Conservation (phyloP, 805 yeast genomes). For the Starmerella powellii region DNA sequence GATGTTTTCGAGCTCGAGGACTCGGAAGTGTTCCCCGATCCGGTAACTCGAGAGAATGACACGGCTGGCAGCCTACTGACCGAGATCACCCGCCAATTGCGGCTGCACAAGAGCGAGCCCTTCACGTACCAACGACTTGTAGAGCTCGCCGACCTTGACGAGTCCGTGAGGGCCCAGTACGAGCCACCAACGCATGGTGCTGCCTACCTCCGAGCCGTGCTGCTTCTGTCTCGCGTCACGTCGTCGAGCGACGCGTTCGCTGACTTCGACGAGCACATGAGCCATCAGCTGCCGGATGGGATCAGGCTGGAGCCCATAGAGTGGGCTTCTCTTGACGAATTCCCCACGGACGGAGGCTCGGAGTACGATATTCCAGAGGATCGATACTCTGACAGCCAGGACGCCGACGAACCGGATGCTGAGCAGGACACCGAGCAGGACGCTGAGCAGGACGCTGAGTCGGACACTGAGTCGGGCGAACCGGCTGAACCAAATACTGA, state of each 20-base stretch:
- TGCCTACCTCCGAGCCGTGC: constrained; percentile 5
- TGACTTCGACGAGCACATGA: constrained; percentile 22
- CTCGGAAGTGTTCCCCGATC: background rate
- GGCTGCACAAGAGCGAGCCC: constrained; percentile 1
- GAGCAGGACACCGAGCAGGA: background rate
- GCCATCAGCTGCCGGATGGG: constrained; percentile 22
- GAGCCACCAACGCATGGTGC: background rate
- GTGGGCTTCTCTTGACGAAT: constrained; percentile 5
- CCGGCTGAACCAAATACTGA: too few species aligned
- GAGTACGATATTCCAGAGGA: too few species aligned
- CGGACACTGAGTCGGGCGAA: too few species aligned
- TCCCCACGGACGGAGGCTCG: background rate
- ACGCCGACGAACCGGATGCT: background rate
- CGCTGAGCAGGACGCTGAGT: constrained; percentile 1
- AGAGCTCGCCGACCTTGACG: constrained; percentile 3
- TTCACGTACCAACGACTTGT: constrained; percentile 9
- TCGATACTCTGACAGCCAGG: too few species aligned
- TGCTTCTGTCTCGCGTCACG: constrained; percentile 1
- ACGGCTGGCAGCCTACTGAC: background rate
- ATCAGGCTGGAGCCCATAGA: constrained; percentile 22
- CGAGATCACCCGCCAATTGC: background rate
- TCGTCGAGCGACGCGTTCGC: constrained; percentile 15
- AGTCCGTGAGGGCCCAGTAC: background rate
- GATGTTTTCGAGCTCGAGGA: background rate
- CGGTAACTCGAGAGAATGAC: background rate